Evolutionary conservation across 1,284 basidiomycete species (phyloP).

Genomic region (Thelephora terrestris): DNA sequence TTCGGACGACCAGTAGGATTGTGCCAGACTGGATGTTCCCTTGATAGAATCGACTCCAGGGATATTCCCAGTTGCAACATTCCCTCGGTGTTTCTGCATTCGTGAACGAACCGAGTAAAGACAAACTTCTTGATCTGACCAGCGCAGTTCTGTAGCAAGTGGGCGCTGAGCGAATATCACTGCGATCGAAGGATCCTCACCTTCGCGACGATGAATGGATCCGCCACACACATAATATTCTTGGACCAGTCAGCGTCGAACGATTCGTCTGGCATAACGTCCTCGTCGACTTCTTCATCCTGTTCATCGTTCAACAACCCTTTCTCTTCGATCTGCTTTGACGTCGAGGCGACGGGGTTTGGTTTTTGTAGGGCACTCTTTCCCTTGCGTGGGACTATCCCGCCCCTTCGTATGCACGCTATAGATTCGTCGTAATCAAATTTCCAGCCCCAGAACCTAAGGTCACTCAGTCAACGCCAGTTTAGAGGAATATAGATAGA

Average conservation of each 20-base stretch:
- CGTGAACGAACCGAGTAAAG: not conserved
- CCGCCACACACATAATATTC: conserved; percentile 26
- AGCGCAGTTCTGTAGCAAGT: not conserved
- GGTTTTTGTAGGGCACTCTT: conserved; percentile 3
- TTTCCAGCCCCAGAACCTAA: conserved; percentile 33
- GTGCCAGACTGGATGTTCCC: no score
- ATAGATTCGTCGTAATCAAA: conserved; percentile 4
- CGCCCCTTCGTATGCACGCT: conserved; percentile 33
- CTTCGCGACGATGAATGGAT: conserved; percentile 39
- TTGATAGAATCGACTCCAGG: not conserved
- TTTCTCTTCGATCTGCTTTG: conserved; percentile 5
- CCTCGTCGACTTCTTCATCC: conserved; percentile 6
- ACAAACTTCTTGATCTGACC: not conserved
- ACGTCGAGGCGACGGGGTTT: not conserved
- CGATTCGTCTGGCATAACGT: conserved; percentile 8
- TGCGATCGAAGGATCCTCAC: conserved; percentile 17
- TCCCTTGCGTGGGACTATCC: conserved; percentile 15
- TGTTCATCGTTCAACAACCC: conserved; percentile 2
- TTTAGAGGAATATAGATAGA: not conserved
- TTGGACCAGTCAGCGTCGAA: conserved; percentile 13
- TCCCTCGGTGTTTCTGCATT: not conserved
- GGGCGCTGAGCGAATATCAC: not conserved
- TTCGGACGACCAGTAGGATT: no score
- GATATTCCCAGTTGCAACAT: not conserved
- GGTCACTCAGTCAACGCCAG: not conserved